Percentiles rank a stretch among this genome's conserved stretches.
phyloP scores from a whole-genome alignment of 345 rosid genomes.

The Salix viminalis region DNA sequence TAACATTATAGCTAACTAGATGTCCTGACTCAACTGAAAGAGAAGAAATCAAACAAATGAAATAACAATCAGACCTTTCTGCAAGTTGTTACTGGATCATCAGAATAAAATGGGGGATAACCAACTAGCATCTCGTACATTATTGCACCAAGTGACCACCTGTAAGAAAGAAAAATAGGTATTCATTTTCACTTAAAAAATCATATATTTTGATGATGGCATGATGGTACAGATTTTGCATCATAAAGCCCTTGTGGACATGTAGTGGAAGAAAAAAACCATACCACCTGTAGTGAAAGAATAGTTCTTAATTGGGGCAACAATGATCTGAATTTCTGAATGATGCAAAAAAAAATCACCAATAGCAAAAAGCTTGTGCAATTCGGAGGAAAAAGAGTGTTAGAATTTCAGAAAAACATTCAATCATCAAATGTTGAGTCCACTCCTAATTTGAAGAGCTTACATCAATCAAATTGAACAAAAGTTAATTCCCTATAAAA shows the following conservation, averaged over 20 bases:
- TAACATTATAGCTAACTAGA: background rate
- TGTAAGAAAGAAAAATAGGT: slow-evolving; percentile 24
- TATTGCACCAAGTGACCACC: slow-evolving; percentile 97
- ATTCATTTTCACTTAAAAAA: too few relatives aligned
- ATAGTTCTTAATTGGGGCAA: too few relatives aligned
- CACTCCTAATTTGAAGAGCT: background rate
- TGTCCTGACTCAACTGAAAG: background rate
- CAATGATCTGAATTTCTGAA: too few relatives aligned
- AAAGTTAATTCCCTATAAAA: background rate
- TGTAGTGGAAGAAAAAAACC: too few relatives aligned
- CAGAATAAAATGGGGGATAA: slow-evolving; percentile 76
- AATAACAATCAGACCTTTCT: slow-evolving; percentile 57
- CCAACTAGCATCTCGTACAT: slow-evolving; percentile 93
- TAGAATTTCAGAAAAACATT: background rate
- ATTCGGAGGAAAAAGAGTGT: background rate
- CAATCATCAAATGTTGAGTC: background rate
- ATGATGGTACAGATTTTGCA: too few relatives aligned
- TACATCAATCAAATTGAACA: background rate
- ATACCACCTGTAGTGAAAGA: too few relatives aligned
- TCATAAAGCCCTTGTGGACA: too few relatives aligned
- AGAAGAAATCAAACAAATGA: background rate
- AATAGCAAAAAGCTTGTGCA: background rate
- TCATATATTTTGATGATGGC: too few relatives aligned
- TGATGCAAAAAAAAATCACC: too few relatives aligned
- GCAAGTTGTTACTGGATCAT: slow-evolving; percentile 86